Base-by-base conservation (phyloP, 2,329 filamentous ascomycete species). In the Epichloe brachyelytri region DNA sequence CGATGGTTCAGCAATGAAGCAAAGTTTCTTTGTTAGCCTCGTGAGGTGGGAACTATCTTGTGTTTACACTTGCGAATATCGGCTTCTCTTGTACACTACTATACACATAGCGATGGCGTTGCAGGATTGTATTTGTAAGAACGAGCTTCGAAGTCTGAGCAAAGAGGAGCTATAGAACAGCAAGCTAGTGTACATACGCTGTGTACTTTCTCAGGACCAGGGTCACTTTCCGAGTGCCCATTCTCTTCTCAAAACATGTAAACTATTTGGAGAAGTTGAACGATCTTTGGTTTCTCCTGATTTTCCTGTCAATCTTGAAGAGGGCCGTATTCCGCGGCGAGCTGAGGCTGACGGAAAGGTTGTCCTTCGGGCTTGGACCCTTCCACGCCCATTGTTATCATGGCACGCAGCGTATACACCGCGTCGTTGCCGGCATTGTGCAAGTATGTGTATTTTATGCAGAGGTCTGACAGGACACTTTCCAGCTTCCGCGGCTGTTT, bases 341-440 rank as follows among this genome's bases (percentile, higher is more conserved):
- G 41, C 19, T 36, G 37, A 15, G 49, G 15, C 15, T 10, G 12
- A 38, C 43, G 43, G n/a, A 5, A 11, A 10, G 43, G 41, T 33
- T 48, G 34, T 6, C 37, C 38, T 20, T 26, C 14, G 2, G 49
- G 49, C 36, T 15, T 37, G 2, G 46, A 15, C 2, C 58, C 52
- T 50, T 62, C 59, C 19, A 67, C 38, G 1, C 63, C 65, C 17
- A 69, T 54, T 0, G 61, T 78, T 6, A 95, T 64, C 73, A 93
- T 78, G 7, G 81, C 84, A 54, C 83, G 81, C 55, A 95, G 67
- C 0, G 88, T 91, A 63, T 85, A 93, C 1, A 82, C 77, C 0
- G 89, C 88, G 62, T 95, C 89, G 57, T 95, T 95, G 2, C 89
- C 82, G 0, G 83, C 89, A 61, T 95, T 95, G 66, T 95, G 89